These are phyloP conservation scores for Boletus tylopilopsis DNA, from an alignment of 768 basidiomycete species.

Conservation along the genomic window DNA sequence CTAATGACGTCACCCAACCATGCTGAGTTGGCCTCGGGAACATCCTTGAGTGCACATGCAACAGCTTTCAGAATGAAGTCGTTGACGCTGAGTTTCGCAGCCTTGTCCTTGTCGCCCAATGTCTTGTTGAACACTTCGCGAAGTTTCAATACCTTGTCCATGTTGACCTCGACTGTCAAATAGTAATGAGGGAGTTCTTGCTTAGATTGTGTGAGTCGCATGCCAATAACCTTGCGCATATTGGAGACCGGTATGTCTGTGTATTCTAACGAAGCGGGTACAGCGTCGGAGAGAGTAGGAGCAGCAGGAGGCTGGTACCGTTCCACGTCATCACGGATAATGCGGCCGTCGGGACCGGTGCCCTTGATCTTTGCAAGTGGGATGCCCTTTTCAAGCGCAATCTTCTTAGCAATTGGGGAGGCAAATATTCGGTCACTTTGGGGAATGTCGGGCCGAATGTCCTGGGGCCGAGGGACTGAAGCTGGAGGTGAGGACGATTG, in stretches of 20 bases:
- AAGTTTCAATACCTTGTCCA: conserved; percentile 94
- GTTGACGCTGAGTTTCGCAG: conserved; percentile 92
- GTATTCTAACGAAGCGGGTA: conserved; percentile 68
- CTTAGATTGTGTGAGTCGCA: conserved; percentile 89
- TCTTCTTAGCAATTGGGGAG: conserved; percentile 93
- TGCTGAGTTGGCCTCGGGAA: conserved; percentile 96
- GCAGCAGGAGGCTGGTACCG: conserved; percentile 64
- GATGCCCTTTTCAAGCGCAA: conserved; percentile 91
- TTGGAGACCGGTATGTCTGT: conserved; percentile 86
- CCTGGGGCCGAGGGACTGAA: conserved; percentile 33
- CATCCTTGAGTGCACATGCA: conserved; percentile 85
- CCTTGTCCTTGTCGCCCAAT: conserved; percentile 81
- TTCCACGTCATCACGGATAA: conserved; percentile 93
- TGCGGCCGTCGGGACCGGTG: conserved; percentile 89
- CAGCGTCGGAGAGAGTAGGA: conserved; percentile 39
- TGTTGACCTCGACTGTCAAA: conserved; percentile 89
- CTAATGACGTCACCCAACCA: conserved; percentile 96
- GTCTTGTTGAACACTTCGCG: conserved; percentile 95
- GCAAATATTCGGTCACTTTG: conserved; percentile 87
- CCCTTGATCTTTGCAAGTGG: conserved; percentile 89
- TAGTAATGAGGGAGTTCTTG: conserved; percentile 97
- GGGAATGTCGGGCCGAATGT: conserved; percentile 53
- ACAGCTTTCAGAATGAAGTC: conserved; percentile 98
- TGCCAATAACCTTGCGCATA: conserved; percentile 93
- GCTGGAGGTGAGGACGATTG: conserved; percentile 34